phyloP scores from a whole-genome alignment of 768 basidiomycete genomes.

The Chiua virens region DNA sequence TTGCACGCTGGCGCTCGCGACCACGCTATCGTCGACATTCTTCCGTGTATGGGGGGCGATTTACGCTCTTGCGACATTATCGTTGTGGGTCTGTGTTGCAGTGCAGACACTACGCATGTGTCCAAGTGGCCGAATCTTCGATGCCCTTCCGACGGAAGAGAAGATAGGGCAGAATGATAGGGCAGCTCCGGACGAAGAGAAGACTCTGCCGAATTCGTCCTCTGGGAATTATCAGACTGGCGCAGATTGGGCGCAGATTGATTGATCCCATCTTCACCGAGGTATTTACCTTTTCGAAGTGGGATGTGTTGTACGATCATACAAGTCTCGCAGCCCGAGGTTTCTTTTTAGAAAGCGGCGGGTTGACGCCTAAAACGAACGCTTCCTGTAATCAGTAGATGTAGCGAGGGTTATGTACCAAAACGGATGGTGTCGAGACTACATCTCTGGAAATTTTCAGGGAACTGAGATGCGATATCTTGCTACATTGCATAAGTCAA shows the following conservation, averaged over 20 bases:
- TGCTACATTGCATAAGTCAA: too few relatives aligned
- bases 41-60: conserved; percentile 60
- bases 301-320: too few relatives aligned
- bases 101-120: conserved; percentile 39
- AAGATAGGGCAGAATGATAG: conserved; percentile 13
- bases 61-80: conserved; percentile 48
- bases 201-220: not conserved
- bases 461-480: too few relatives aligned
- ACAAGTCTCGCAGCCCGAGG: too few relatives aligned
- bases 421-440: too few relatives aligned
- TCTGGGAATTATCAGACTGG: too few relatives aligned
- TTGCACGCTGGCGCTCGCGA: conserved; percentile 53
- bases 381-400: too few relatives aligned
- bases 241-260: not conserved
- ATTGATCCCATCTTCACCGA: not conserved
- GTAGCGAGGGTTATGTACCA: too few relatives aligned
- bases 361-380: too few relatives aligned
- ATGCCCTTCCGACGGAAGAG: conserved; percentile 41
- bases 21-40: conserved; percentile 50
- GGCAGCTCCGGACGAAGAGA: not conserved
- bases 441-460: too few relatives aligned
- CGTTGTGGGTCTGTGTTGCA: conserved; percentile 54
- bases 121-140: conserved; percentile 41
- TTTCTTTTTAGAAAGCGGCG: too few relatives aligned
- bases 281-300: too few relatives aligned